These are phyloP conservation scores for Barnettozyma vustinii DNA, from an alignment of 805 yeast species.

Conservation along the genomic window DNA sequence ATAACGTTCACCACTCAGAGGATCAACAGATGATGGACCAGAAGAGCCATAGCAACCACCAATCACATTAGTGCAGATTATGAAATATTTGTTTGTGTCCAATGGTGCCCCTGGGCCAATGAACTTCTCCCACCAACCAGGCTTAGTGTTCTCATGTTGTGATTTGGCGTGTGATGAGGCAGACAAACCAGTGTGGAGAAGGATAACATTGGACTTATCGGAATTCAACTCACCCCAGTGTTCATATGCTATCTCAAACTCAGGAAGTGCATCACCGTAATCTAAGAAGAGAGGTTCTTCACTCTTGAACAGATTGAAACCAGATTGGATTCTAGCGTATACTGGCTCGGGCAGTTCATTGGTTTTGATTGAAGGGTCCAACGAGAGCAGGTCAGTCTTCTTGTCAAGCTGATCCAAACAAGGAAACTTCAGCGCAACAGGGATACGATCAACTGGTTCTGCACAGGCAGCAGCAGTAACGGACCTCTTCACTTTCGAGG, in stretches of 20 bases:
- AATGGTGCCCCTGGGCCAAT: constrained; percentile 76
- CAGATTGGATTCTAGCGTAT: constrained; percentile 63
- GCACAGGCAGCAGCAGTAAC: not conserved
- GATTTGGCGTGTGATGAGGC: constrained; percentile 94
- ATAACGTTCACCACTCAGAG: constrained; percentile 58
- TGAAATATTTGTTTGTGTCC: constrained; percentile 77
- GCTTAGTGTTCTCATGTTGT: constrained; percentile 56
- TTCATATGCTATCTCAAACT: constrained; percentile 83
- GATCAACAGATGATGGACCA: constrained; percentile 81
- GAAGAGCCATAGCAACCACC: constrained; percentile 97
- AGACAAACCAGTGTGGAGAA: constrained; percentile 85
- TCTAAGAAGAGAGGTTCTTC: constrained; percentile 64
- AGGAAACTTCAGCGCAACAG: constrained; percentile 66
- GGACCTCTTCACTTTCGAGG: constrained; percentile 11
- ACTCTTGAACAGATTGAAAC: constrained; percentile 55
- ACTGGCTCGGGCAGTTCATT: constrained; percentile 79
- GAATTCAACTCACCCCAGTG: constrained; percentile 78
- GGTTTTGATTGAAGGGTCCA: constrained; percentile 15
- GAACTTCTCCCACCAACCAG: constrained; percentile 96
- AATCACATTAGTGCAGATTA: constrained; percentile 84
- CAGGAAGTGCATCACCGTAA: constrained; percentile 73
- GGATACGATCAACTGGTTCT: constrained; percentile 30
- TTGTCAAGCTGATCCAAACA: constrained; percentile 75
- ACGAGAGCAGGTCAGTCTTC: constrained; percentile 33
- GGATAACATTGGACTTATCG: constrained; percentile 62